Percentiles rank a stretch among this genome's conserved stretches.
Evolutionary conservation across 139 green algal genomes (phyloP).

Genomic region (Parachlorella kessleri): DNA sequence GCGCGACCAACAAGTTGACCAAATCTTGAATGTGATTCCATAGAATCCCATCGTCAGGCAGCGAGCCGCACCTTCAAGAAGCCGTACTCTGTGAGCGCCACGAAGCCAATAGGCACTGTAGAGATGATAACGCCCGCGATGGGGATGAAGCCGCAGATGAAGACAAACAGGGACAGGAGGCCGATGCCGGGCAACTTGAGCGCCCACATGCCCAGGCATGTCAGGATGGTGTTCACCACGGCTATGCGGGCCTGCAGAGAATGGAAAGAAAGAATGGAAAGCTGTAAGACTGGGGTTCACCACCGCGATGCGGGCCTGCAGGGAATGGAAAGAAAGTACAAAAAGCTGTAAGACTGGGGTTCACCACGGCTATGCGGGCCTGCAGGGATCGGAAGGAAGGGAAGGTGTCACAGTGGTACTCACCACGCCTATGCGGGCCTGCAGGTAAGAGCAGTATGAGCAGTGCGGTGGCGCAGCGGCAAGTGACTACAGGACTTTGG

Average conservation of each 20-base stretch:
- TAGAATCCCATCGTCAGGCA: no score
- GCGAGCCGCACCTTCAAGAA: constrained; percentile 76
- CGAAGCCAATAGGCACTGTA: constrained; percentile 86
- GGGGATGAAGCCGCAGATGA: constrained; percentile 92
- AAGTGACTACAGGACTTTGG: no score
- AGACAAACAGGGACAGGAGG: constrained; percentile 91
- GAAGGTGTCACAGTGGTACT: constrained; percentile 95
- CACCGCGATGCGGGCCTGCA: constrained; percentile 77
- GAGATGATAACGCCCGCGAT: constrained; percentile 93
- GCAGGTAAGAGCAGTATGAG: no score
- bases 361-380: constrained; percentile 84
- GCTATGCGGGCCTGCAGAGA: constrained; percentile 73
- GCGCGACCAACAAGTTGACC: not conserved
- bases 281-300: constrained; percentile 93
- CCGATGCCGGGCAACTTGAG: constrained; percentile 84
- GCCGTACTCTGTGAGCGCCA: constrained; percentile 88
- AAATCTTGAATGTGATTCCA: no score
- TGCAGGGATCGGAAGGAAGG: constrained; percentile 18
- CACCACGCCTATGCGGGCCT: constrained; percentile 80
- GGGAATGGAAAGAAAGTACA: not conserved
- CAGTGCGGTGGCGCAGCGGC: no score
- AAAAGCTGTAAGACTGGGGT: constrained; percentile 93
- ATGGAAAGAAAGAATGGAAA: no score
- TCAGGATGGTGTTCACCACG: constrained; percentile 91
- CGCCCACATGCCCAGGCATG: constrained; percentile 82